These are phyloP conservation scores for Talaromyces albobiverticillius DNA, from an alignment of 2,329 filamentous ascomycete genomes.

Conservation along the genomic window DNA sequence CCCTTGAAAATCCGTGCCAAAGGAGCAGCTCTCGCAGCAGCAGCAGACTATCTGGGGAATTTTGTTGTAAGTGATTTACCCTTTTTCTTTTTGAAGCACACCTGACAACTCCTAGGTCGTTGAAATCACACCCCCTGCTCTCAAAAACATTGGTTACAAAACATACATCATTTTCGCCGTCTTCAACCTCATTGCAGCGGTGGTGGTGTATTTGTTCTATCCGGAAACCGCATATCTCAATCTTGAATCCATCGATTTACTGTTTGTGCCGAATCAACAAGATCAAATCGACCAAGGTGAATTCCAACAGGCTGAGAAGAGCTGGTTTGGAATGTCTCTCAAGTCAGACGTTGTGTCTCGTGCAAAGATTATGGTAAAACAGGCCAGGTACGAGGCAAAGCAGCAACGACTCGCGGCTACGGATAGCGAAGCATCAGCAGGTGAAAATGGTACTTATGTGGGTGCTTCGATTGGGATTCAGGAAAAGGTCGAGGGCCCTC, in stretches of 20 bases:
- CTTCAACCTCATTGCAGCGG: conserved; percentile 48
- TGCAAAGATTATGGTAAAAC: neutral
- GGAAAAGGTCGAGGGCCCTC: neutral
- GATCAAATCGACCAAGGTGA: neutral
- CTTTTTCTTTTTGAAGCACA: too few species aligned
- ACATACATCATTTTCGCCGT: conserved; percentile 67
- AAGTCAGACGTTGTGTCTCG: neutral
- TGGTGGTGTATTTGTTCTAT: conserved; percentile 31
- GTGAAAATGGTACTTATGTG: neutral
- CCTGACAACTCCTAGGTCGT: conserved; percentile 47
- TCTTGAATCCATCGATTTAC: conserved; percentile 40
- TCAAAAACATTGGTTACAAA: conserved; percentile 56
- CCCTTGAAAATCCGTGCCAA: conserved; percentile 51
- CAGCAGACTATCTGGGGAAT: neutral
- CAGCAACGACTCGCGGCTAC: neutral
- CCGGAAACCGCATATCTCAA: conserved; percentile 37
- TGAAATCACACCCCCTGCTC: conserved; percentile 61
- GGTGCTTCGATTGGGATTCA: neutral
- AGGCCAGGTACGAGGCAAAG: neutral
- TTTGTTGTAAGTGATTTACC: neutral
- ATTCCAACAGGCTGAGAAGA: neutral
- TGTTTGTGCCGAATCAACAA: conserved; percentile 24
- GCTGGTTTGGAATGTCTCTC: neutral
- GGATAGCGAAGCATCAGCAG: neutral
- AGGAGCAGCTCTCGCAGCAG: conserved; percentile 44